These are phyloP conservation scores for Ogataea nitratoaversa DNA, from an alignment of 805 yeast genomes.

Conservation along the genomic window DNA sequence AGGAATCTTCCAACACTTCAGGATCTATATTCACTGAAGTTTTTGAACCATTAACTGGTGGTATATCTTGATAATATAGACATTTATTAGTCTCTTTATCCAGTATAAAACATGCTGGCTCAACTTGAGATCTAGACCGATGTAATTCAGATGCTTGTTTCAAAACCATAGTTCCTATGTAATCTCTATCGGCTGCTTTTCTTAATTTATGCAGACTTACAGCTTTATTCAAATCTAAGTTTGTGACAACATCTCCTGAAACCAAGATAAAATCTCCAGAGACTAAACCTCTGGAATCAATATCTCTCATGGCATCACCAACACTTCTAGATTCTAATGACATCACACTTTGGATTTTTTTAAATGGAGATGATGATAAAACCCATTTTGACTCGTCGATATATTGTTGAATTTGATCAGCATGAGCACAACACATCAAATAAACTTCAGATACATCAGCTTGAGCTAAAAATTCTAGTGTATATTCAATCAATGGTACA, in stretches of 20 bases:
- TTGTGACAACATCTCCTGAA: conserved; percentile 94
- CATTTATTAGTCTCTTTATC: conserved; percentile 74
- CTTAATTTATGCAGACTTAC: conserved; percentile 70
- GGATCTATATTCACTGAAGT: conserved; percentile 67
- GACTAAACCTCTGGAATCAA: conserved; percentile 86
- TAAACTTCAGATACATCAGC: conserved; percentile 89
- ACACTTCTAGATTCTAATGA: conserved; percentile 86
- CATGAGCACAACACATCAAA: conserved; percentile 86
- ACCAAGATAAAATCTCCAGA: conserved; percentile 86
- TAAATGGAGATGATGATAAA: conserved; percentile 70
- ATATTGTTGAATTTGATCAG: conserved; percentile 80
- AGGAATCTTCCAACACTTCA: conserved; percentile 73
- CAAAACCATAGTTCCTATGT: conserved; percentile 90
- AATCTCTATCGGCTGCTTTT: conserved; percentile 76
- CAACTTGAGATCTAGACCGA: conserved; percentile 74
- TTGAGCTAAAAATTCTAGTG: conserved; percentile 87
- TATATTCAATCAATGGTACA: conserved; percentile 90
- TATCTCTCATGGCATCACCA: conserved; percentile 96
- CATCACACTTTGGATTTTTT: conserved; percentile 68
- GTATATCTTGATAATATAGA: conserved; percentile 77
- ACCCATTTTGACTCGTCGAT: conserved; percentile 73
- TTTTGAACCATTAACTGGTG: conserved; percentile 44
- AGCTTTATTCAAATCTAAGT: conserved; percentile 73
- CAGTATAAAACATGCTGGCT: conserved; percentile 80
- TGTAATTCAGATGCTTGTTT: conserved; percentile 82